Evolutionary conservation across 257 asterid species (phyloP), one percentile per base, ranked within the genome.

Genomic region (Eucommia ulmoides): DNA sequence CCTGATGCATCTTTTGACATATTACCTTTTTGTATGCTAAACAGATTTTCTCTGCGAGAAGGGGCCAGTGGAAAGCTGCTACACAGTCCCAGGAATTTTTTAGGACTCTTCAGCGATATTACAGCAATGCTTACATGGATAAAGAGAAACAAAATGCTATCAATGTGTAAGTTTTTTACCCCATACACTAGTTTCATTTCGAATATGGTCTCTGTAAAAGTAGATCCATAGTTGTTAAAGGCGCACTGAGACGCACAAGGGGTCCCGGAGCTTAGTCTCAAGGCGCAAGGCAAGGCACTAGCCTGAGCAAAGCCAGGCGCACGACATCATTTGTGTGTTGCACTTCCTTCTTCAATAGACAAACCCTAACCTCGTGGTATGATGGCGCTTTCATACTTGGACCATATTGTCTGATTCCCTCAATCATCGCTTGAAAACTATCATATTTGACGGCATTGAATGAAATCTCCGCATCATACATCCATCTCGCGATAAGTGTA

Each of bases 51-150:
- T 91, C 94, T 3, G 67, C 79, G 75, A 81, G 92, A 64, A 83
- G 96, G 68, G 96, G 98, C 55, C 96, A 91, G 74, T 91, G 98
- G 95, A 83, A 72, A 67, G 96, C 98, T 65, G 96, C 98, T 20
- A 78, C 82, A 7, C 93, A 91, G 66, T 91, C 98, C 47, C 98
- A 85, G 74, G 98, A 91, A 70, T 86, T 86, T 60, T 81, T 91
- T 38, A 88, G 98, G 61, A 91, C 98, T 56, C 88, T 91, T 24
- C 98, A 91, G 63, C 74, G 96, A 55, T 91, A 91, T 70, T 83
- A 80, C 79, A 91, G 81, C 73, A 91, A 91, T 45, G 93, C 96
- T 8, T 91, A 91, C 83, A 66, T 83, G 91, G 98, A 91, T 45
- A 75, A 76, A 8, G 92, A 91, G 71, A 85, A 91, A 59, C 98